Conservation (phyloP, 1,284 basidiomycete genomes). For the Inonotus hispidus region DNA sequence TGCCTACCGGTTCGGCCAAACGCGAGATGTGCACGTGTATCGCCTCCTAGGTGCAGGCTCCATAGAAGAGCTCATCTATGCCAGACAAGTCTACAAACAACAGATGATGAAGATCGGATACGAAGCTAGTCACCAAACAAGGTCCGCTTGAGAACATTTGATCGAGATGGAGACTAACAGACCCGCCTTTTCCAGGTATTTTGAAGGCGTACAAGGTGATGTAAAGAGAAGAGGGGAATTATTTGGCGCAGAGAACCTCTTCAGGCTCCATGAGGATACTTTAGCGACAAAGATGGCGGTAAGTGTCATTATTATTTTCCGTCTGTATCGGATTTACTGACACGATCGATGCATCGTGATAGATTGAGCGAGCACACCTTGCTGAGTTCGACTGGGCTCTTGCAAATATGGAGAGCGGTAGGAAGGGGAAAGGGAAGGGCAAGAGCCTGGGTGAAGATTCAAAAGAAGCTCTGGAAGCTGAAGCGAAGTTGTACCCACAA, state of each 20-base stretch:
- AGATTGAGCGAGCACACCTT: slow-evolving; percentile 74
- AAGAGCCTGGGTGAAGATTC: slow-evolving; percentile 36
- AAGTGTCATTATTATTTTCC: slow-evolving; percentile 22
- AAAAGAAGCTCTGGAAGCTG: slow-evolving; percentile 39
- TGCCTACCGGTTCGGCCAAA: slow-evolving; percentile 86
- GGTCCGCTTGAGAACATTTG: slow-evolving; percentile 33
- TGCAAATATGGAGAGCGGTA: slow-evolving; percentile 49
- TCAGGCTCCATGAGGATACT: slow-evolving; percentile 68
- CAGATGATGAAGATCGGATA: slow-evolving; percentile 88
- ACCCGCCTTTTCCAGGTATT: slow-evolving; percentile 47
- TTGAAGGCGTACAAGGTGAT: slow-evolving; percentile 77
- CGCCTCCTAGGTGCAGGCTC: slow-evolving; percentile 83
- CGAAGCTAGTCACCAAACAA: slow-evolving; percentile 72
- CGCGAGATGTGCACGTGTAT: slow-evolving; percentile 79
- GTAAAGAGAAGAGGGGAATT: slow-evolving; percentile 69
- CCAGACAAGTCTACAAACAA: slow-evolving; percentile 84
- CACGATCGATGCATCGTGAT: neutral
- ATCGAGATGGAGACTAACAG: neutral
- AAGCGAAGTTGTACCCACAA: slow-evolving; percentile 46
- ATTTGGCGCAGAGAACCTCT: slow-evolving; percentile 79
- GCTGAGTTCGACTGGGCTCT: slow-evolving; percentile 75
- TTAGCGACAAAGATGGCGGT: slow-evolving; percentile 72
- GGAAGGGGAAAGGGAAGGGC: slow-evolving; percentile 35
- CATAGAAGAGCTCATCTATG: slow-evolving; percentile 81
- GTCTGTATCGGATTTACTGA: neutral